Evolutionary conservation across 148 eudicot species (phyloP), one percentile per base, ranked within the genome.

Genomic region (Rheum nobile): DNA sequence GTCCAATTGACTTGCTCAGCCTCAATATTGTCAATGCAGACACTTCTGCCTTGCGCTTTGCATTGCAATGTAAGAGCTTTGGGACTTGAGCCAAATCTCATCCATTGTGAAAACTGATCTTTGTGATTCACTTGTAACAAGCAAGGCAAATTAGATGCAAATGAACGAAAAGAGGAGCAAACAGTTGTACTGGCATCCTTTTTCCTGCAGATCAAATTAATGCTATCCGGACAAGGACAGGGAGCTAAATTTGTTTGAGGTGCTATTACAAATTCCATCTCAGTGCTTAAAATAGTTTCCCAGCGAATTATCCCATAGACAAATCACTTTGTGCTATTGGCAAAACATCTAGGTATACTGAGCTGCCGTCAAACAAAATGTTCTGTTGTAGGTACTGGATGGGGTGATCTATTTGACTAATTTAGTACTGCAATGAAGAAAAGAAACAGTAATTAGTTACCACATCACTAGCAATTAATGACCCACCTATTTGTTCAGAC

Each of bases 21-120:
- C 32, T 82, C 71, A 42, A 61, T 74, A 29, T 70, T 76, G 34
- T 88, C 88, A 74, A 84, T 43, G 48, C 80, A 83, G 77, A 86
- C 81, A 73, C 83, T 80, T 55, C 44, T 72, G 32, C 35, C 73
- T 46, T 52, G 84, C 73, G 82, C 80, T 65, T 67, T 78, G 74
- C 82, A 78, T 50, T 32, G 77, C 14, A 78, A 69, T n/a, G 74
- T 42, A 72, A 67, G 48, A 63, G 61, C 70, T 41, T 57, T 55
- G 72, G 74, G 78, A 72, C 79, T 71, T 55, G 71, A 77, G 35
- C 83, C 71, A 76, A 61, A 65, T 77, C 72, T 69, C 75, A 44
- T 54, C 71, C 77, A 59, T 37, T 12, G 71, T 50, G 74, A 59
- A 74, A 17, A 55, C 55, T 78, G 80, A 75, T 44, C 77, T 42